Percentiles rank a stretch among this genome's conserved stretches.
These are phyloP conservation scores for Penicillium psychrosexuale DNA, from an alignment of 2,329 filamentous ascomycete species.

Conservation along the genomic window DNA sequence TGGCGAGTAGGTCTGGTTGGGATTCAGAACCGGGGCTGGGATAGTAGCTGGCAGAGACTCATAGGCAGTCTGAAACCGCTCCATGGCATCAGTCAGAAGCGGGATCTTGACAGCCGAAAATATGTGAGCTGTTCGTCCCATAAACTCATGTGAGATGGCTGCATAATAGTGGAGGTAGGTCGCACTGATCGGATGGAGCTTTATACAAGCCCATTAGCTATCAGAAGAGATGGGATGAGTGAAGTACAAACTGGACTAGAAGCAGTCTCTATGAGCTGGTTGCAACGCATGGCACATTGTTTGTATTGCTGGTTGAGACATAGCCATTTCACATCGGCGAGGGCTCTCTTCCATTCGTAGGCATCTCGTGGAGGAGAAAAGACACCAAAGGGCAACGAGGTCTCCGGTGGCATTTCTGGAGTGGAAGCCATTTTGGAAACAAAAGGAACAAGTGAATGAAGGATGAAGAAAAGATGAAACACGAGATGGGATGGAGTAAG, in stretches of 20 bases:
- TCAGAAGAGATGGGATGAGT: not conserved
- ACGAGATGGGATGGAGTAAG: not conserved
- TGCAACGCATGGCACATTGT: constrained; percentile 37
- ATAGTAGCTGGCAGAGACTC: constrained; percentile 25
- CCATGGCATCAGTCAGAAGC: constrained; percentile 40
- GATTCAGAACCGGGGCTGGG: not conserved
- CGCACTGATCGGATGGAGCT: constrained; percentile 36
- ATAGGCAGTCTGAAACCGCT: constrained; percentile 38
- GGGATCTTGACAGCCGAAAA: constrained; percentile 44
- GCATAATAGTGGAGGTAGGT: constrained; percentile 48
- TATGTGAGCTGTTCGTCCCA: constrained; percentile 48
- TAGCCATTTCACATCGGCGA: constrained; percentile 36
- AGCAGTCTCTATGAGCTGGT: constrained; percentile 29
- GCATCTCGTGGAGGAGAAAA: constrained; percentile 16
- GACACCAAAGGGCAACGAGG: constrained; percentile 19
- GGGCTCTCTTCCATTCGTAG: constrained; percentile 33
- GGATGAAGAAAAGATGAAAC: not conserved
- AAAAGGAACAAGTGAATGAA: not conserved
- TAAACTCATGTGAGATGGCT: constrained; percentile 46
- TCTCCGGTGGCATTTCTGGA: not conserved
- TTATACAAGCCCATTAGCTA: constrained; percentile 3
- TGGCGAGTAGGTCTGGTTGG: not conserved
- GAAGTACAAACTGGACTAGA: constrained; percentile 26
- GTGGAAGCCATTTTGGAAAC: not conserved
- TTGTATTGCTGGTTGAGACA: constrained; percentile 41